These are phyloP conservation scores for Blastocystis sp. DNA, from an alignment of 352 stramenopile genomes.

Conservation along the genomic window DNA sequence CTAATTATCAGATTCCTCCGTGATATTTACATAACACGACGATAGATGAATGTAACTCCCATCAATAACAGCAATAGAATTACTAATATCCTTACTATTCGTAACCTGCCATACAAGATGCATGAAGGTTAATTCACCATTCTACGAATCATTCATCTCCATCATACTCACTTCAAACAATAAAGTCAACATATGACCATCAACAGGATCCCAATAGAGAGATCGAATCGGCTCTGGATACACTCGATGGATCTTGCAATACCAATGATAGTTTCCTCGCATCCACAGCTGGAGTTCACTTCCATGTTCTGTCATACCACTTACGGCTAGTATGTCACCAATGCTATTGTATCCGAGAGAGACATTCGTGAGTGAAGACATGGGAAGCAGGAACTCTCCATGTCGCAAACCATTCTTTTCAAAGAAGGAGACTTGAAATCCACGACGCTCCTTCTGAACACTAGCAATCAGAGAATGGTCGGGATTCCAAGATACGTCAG, in stretches of 20 bases:
- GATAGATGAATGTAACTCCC: neutral
- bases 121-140: neutral
- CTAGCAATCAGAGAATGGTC: conserved; percentile 74
- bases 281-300: conserved; percentile 72
- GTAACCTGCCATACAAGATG: neutral
- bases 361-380: conserved; percentile 65
- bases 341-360: conserved; percentile 71
- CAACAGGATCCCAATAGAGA: neutral
- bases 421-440: conserved; percentile 74
- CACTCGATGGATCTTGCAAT: conserved; percentile 72
- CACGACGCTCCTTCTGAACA: conserved; percentile 69
- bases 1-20: neutral
- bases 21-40: neutral
- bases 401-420: conserved; percentile 75
- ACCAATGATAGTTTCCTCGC: conserved; percentile 78
- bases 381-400: conserved; percentile 73
- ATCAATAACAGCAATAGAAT: neutral
- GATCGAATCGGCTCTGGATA: conserved; percentile 43
- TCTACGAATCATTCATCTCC: neutral
- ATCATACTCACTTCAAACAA: neutral
- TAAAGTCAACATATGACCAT: neutral
- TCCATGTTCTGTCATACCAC: conserved; percentile 58
- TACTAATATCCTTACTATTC: neutral
- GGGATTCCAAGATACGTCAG: conserved; percentile 71
- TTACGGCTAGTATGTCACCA: conserved; percentile 73